A percentile compares a stretch with the other conserved stretches of the same genome.
phyloP scores from a whole-genome alignment of 2,329 filamentous ascomycete genomes.

The Magnaporthiopsis rhizophila region DNA sequence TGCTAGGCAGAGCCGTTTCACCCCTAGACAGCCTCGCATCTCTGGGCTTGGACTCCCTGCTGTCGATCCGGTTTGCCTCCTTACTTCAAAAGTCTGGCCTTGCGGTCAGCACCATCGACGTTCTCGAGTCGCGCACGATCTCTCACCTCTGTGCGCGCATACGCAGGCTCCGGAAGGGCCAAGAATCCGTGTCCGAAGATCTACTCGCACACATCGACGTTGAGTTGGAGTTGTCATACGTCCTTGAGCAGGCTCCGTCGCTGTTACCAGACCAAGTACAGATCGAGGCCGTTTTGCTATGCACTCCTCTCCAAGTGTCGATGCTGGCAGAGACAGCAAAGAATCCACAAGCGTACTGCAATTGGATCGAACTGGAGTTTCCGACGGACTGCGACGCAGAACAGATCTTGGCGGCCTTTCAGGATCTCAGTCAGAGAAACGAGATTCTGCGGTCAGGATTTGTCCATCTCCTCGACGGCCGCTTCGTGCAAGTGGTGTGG shows the following conservation, averaged over 20 bases:
- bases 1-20: slow-evolving; percentile 20
- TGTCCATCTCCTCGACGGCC: slow-evolving; percentile 37
- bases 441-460: slow-evolving; percentile 71
- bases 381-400: slow-evolving; percentile 23
- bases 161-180: not conserved
- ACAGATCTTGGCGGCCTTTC: slow-evolving; percentile 41
- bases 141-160: slow-evolving; percentile 16
- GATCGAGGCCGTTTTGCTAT: slow-evolving; percentile 30
- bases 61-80: slow-evolving; percentile 49
- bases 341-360: slow-evolving; percentile 61
- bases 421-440: slow-evolving; percentile 43
- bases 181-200: too few relatives aligned
- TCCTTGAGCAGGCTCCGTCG: slow-evolving; percentile 10
- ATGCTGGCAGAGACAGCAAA: slow-evolving; percentile 71
- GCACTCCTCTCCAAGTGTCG: slow-evolving; percentile 66
- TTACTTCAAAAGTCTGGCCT: slow-evolving; percentile 50
- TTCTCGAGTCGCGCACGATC: slow-evolving; percentile 49
- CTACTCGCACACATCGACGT: not conserved
- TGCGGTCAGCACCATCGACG: slow-evolving; percentile 45
- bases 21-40: slow-evolving; percentile 22
- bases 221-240: not conserved
- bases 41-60: slow-evolving; percentile 32
- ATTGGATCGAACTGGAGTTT: slow-evolving; percentile 63
- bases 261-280: slow-evolving; percentile 5
- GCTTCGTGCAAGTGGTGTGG: slow-evolving; percentile 60